Evolutionary conservation across 352 stramenopile genomes (phyloP).

Genomic region (Phytophthora pistaciae): DNA sequence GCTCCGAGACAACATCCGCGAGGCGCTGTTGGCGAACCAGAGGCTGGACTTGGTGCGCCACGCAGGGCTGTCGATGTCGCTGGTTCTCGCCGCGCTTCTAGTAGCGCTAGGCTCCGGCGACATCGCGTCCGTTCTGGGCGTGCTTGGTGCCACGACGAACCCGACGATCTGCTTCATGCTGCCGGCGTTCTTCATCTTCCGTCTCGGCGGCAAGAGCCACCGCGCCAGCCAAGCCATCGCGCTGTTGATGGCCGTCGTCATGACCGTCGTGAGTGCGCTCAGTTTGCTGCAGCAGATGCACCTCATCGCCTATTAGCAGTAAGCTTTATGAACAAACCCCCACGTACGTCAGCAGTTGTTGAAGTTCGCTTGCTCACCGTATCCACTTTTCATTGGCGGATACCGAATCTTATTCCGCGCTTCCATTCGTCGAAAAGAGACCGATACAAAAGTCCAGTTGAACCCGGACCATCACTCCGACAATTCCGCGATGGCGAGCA

Average conservation of each 20-base stretch:
- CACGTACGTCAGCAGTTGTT: not conserved
- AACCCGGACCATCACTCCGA: constrained; percentile 24
- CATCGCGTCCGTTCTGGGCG: constrained; percentile 85
- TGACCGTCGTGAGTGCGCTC: constrained; percentile 54
- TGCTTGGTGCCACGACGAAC: constrained; percentile 89
- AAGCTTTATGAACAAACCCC: not conserved
- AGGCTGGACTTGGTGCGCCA: constrained; percentile 61
- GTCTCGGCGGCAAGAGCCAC: constrained; percentile 53
- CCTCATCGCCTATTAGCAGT: constrained; percentile 13
- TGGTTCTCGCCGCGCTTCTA: constrained; percentile 60
- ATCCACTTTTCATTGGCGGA: constrained; percentile 18
- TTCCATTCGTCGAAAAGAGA: constrained; percentile 24
- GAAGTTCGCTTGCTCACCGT: not conserved
- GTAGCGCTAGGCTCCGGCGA: constrained; percentile 80
- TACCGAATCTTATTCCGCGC: not conserved
- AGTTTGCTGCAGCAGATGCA: constrained; percentile 69
- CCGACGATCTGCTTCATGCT: constrained; percentile 90
- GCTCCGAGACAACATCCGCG: constrained; percentile 85
- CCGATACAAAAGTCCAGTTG: constrained; percentile 19
- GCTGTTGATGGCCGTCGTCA: constrained; percentile 52
- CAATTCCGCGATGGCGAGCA: constrained; percentile 27
- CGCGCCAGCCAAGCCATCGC: constrained; percentile 54
- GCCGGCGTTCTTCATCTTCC: constrained; percentile 81
- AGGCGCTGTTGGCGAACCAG: constrained; percentile 63
- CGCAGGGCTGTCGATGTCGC: constrained; percentile 54